Evolutionary conservation across 208 protist species (phyloP).

Genomic region (Trichomonas tenax): DNA sequence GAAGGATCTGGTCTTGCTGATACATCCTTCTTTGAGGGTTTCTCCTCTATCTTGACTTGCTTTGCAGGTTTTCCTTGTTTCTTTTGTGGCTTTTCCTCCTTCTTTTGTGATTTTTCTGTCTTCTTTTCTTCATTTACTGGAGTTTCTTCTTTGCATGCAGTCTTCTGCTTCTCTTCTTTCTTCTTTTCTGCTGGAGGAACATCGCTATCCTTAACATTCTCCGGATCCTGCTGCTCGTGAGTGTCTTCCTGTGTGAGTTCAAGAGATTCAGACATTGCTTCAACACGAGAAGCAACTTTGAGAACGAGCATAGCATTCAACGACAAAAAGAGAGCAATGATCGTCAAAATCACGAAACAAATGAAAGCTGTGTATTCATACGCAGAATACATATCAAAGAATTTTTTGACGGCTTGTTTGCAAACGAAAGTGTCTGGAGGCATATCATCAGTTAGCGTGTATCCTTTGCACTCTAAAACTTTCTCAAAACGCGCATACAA

Average conservation of each 20-base stretch:
- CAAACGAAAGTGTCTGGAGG: neutral
- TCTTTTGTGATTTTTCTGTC: too few relatives aligned
- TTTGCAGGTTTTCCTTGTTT: neutral
- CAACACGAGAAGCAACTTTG: neutral
- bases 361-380: neutral
- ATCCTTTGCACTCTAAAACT: neutral
- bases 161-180: neutral
- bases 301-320: neutral
- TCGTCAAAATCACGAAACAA: neutral
- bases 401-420: neutral
- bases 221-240: neutral
- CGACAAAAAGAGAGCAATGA: neutral
- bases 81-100: too few relatives aligned
- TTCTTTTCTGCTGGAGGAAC: neutral
- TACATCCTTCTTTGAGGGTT: neutral
- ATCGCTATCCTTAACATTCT: neutral
- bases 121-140: too few relatives aligned
- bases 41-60: neutral
- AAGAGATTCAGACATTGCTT: neutral
- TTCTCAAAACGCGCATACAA: neutral
- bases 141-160: too few relatives aligned
- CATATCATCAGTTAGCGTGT: neutral
- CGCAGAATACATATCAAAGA: neutral
- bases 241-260: neutral
- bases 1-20: neutral